Conservation (phyloP, 208 protist genomes). For the Crithidia sp. region DNA sequence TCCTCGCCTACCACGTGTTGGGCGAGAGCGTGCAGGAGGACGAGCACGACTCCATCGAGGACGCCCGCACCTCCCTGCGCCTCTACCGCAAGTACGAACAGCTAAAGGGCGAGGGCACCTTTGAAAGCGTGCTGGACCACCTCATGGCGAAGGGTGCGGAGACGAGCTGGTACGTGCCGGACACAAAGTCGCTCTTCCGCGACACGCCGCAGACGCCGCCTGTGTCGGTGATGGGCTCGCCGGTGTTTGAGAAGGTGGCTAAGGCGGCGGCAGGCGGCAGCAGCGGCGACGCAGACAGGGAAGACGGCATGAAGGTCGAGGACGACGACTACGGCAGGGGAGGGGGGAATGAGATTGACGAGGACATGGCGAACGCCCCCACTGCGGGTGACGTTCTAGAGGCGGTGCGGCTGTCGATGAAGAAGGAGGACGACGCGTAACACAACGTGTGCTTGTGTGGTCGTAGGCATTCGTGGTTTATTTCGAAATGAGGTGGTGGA, state of each 20-base stretch:
- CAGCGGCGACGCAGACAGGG: neutral
- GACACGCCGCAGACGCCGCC: constrained; percentile 50
- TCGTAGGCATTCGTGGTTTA: too few species aligned
- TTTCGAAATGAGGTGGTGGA: too few species aligned
- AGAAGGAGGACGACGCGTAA: constrained; percentile 26
- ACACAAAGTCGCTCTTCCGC: constrained; percentile 55
- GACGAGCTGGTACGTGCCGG: constrained; percentile 92
- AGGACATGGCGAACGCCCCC: constrained; percentile 20
- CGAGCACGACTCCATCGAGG: constrained; percentile 96
- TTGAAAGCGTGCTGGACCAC: constrained; percentile 82
- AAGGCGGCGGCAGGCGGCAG: constrained; percentile 8
- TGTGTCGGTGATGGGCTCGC: constrained; percentile 55
- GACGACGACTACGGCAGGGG: constrained; percentile 13
- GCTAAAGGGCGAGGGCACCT: constrained; percentile 71
- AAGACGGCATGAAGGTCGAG: constrained; percentile 9
- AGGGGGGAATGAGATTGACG: constrained; percentile 25
- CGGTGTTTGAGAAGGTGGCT: constrained; percentile 44
- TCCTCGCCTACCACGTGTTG: constrained; percentile 94
- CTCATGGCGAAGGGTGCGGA: constrained; percentile 87
- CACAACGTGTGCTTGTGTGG: neutral
- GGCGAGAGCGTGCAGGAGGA: constrained; percentile 94
- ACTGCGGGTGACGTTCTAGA: constrained; percentile 34
- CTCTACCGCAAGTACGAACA: constrained; percentile 91
- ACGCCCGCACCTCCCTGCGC: constrained; percentile 93
- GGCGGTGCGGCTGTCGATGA: constrained; percentile 39